Conservation (phyloP, 169 alveolate genomes). For the Theileria equi region DNA sequence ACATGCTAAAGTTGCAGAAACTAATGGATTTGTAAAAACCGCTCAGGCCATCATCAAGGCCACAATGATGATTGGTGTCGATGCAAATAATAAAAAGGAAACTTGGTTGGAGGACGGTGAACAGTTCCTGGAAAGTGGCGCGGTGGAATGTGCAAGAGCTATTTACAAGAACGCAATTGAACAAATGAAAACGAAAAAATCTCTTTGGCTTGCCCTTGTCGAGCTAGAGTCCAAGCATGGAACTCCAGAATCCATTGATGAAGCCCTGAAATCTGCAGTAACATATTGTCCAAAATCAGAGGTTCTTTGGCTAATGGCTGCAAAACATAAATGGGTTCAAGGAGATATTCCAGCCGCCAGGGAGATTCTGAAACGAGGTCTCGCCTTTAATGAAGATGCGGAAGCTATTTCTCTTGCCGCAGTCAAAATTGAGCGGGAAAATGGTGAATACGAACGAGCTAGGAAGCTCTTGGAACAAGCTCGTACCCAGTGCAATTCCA, state of each 20-base stretch:
- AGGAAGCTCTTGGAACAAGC: constrained; percentile 88
- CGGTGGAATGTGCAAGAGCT: constrained; percentile 85
- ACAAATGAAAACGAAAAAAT: constrained; percentile 76
- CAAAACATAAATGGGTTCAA: constrained; percentile 87
- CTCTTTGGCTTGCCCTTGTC: constrained; percentile 92
- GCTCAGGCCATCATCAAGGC: constrained; percentile 86
- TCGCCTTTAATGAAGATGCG: constrained; percentile 78
- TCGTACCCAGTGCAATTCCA: constrained; percentile 79
- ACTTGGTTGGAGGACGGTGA: constrained; percentile 82
- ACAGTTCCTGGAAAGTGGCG: constrained; percentile 73
- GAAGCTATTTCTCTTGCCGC: constrained; percentile 87
- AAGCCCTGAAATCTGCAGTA: constrained; percentile 80
- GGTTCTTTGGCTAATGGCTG: constrained; percentile 89
- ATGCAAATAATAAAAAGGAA: constrained; percentile 68
- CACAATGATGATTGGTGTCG: constrained; percentile 76
- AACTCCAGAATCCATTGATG: constrained; percentile 77
- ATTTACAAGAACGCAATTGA: constrained; percentile 82
- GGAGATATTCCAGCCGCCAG: constrained; percentile 87
- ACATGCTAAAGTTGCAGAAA: constrained; percentile 89
- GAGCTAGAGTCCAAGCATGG: constrained; percentile 92
- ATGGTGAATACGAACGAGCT: constrained; percentile 89
- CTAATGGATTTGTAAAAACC: constrained; percentile 78
- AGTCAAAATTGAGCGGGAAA: constrained; percentile 88
- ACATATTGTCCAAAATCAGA: constrained; percentile 87
- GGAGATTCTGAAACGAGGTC: constrained; percentile 83